Evolutionary conservation across 768 basidiomycete genomes (phyloP), one percentile per base, ranked within the genome.

Genomic region (Serendipita sp.): DNA sequence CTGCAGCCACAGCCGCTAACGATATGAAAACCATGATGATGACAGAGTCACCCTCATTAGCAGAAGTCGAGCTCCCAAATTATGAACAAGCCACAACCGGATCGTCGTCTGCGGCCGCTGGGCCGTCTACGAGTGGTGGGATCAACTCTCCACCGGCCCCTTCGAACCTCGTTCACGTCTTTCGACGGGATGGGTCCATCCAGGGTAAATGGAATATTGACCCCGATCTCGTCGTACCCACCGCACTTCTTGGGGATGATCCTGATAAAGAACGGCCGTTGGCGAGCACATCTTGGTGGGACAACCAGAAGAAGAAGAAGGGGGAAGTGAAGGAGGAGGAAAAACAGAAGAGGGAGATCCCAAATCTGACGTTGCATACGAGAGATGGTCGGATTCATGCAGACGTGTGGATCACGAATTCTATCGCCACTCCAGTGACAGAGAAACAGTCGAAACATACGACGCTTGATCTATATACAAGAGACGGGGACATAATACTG

Each of bases 341-440:
- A 28, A 18, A 52, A 8, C 5, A 52, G 32, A 32, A 52, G 18
- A 16, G n/a, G n/a, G 28, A 30, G 34, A 8, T n/a, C 8, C 8
- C 56, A 23, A 60, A 60, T n/a, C n/a, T 60, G 16, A 60, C 23
- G 16, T 28, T 60, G 56, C 56, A 60, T 35, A 60, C 56, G 18
- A 23, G 56, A n/a, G 56, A 60, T 32, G 56, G 56, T n/a, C 23
- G 56, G n/a, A 60, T 60, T 35, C 56, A 60, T 3, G 56, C 56
- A n/a, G 56, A 60, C 35, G 56, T 60, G 28, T 51, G 48, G 48
- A 51, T 51, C 30, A 32, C 48, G 7, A 16, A 51, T 51, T 32
- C 56, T n/a, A 60, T 3, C 28, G 35, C 8, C 10, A n/a, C 3
- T n/a, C 5, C 56, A 35, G 23, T 10, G 23, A 28, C 38, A 41